Conservation (phyloP, 768 basidiomycete species). For the Boletus tylopilopsis region DNA sequence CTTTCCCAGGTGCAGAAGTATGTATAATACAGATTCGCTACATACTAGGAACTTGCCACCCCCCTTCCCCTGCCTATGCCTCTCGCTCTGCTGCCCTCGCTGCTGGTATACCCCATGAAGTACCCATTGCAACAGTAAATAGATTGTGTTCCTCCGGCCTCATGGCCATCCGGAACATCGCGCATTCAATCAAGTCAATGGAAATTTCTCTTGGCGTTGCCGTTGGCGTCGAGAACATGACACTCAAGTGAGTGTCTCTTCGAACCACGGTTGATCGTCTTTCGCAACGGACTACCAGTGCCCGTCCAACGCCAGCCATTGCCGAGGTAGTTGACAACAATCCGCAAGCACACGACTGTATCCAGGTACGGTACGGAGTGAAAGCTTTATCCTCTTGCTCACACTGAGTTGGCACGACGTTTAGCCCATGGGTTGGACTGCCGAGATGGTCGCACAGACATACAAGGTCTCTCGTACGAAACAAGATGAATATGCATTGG, state of each 20-base stretch:
- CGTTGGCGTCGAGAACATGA: slow-evolving; percentile 81
- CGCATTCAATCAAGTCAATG: slow-evolving; percentile 78
- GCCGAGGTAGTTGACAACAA: slow-evolving; percentile 53
- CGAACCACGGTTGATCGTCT: not conserved
- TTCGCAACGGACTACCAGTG: slow-evolving; percentile 36
- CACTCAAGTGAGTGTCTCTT: slow-evolving; percentile 52
- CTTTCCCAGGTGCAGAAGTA: not conserved
- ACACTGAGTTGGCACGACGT: not conserved
- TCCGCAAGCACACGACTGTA: slow-evolving; percentile 69
- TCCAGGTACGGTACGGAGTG: slow-evolving; percentile 47
- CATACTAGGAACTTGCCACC: slow-evolving; percentile 78
- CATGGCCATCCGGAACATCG: slow-evolving; percentile 89
- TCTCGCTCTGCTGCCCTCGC: slow-evolving; percentile 85
- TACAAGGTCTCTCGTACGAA: slow-evolving; percentile 74
- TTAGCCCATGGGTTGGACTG: slow-evolving; percentile 95
- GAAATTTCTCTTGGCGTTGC: slow-evolving; percentile 88
- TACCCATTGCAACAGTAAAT: slow-evolving; percentile 90
- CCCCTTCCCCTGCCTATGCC: slow-evolving; percentile 75
- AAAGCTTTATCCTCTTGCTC: not conserved
- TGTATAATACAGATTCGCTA: not conserved
- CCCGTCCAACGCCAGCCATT: slow-evolving; percentile 71
- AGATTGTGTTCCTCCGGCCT: slow-evolving; percentile 92
- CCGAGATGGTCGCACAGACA: slow-evolving; percentile 81
- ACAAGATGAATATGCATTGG: slow-evolving; percentile 88
- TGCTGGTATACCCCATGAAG: slow-evolving; percentile 82